Evolutionary conservation across 2,329 filamentous ascomycete genomes (phyloP).

Genomic region (Pseudogymnoascus sp.): DNA sequence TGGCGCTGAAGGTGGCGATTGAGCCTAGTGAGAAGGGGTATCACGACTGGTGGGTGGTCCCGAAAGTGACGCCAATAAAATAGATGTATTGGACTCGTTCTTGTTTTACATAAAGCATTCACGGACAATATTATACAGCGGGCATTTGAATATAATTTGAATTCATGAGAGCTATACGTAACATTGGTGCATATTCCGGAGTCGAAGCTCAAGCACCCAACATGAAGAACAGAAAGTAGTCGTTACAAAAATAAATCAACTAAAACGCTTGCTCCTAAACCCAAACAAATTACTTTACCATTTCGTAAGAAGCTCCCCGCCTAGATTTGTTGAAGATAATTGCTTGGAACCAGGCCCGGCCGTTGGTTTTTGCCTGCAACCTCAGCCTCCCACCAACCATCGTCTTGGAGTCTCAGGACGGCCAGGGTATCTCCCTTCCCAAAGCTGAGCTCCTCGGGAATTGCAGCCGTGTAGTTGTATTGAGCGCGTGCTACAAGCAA

Average conservation of each 20-base stretch:
- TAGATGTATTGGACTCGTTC: not conserved
- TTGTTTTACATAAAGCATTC: not conserved
- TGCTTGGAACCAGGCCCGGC: slow-evolving; percentile 60
- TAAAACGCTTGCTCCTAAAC: not conserved
- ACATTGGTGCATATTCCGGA: slow-evolving; percentile 6
- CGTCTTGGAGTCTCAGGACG: slow-evolving; percentile 84
- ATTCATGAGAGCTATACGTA: slow-evolving; percentile 8
- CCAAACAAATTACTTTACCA: slow-evolving; percentile 5
- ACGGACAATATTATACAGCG: not conserved
- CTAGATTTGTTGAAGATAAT: slow-evolving; percentile 42
- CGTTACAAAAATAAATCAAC: not conserved
- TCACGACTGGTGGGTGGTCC: slow-evolving; percentile 60
- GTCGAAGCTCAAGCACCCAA: slow-evolving; percentile 5
- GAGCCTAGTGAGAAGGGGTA: slow-evolving; percentile 47
- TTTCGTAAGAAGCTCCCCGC: not conserved
- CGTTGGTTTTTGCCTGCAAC: slow-evolving; percentile 60
- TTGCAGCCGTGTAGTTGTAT: slow-evolving; percentile 90
- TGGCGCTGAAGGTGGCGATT: slow-evolving; percentile 42
- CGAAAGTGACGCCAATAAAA: slow-evolving; percentile 28
- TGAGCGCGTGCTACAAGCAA: slow-evolving; percentile 67
- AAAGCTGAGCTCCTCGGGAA: slow-evolving; percentile 90
- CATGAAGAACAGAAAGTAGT: not conserved
- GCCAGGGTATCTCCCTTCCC: slow-evolving; percentile 86
- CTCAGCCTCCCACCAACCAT: slow-evolving; percentile 99
- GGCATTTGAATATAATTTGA: slow-evolving; percentile 6